Percentiles rank a stretch among this genome's conserved stretches.
Evolutionary conservation across 2,329 filamentous ascomycete species (phyloP).

Genomic region (Fusarium subglutinans): DNA sequence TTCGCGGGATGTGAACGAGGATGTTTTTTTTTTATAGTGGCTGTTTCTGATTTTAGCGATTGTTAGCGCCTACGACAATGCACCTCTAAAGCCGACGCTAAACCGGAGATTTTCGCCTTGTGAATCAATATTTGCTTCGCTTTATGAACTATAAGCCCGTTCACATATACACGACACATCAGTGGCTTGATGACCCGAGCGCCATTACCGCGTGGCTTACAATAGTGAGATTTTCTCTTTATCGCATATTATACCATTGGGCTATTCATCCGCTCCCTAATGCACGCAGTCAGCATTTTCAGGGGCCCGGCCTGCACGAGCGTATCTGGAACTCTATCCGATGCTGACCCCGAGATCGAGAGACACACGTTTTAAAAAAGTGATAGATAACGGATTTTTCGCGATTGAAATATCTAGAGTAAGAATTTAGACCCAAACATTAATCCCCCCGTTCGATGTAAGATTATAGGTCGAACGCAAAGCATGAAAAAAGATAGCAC

Average conservation of each 20-base stretch:
- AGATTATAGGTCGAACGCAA: background rate
- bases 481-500: background rate
- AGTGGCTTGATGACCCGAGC: background rate
- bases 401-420: background rate
- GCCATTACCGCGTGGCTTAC: background rate
- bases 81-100: background rate
- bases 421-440: constrained; percentile 3
- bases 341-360: background rate
- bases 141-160: background rate
- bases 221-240: background rate
- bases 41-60: background rate
- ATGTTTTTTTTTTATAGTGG: background rate
- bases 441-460: background rate
- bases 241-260: background rate
- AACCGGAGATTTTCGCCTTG: background rate
- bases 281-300: background rate
- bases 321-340: background rate
- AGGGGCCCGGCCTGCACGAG: background rate
- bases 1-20: background rate
- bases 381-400: background rate
- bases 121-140: background rate
- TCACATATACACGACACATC: background rate
- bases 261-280: background rate
- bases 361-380: background rate
- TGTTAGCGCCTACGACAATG: background rate